These are phyloP conservation scores for Schizothecium vesticola DNA, from an alignment of 495 filamentous ascomycete genomes.

Conservation along the genomic window DNA sequence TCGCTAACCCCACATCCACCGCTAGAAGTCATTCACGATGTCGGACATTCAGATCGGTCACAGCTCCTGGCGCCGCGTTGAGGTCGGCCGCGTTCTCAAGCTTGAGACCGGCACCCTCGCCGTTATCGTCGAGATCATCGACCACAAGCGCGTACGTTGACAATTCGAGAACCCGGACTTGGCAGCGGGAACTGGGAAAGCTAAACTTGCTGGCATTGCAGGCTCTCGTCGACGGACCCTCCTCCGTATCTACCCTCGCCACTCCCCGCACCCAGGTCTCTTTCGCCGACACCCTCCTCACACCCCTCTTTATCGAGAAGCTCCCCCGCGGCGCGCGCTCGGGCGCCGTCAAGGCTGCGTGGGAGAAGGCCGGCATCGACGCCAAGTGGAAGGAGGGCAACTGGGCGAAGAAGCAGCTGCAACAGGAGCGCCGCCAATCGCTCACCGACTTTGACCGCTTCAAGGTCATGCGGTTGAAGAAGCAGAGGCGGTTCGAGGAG, in stretches of 20 bases:
- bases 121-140: conserved; percentile 96
- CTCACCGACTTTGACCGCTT: conserved; percentile 99
- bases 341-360: conserved; percentile 72
- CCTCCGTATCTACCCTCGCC: conserved; percentile 62
- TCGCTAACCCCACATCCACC: conserved; percentile 25
- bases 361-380: conserved; percentile 84
- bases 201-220: conserved; percentile 43
- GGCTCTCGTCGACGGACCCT: conserved; percentile 94
- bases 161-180: conserved; percentile 5
- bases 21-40: conserved; percentile 30
- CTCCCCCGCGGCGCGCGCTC: conserved; percentile 82
- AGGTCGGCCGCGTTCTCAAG: conserved; percentile 87
- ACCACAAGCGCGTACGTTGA: conserved; percentile 96
- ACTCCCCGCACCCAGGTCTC: conserved; percentile 79
- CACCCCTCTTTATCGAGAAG: conserved; percentile 81
- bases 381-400: conserved; percentile 80
- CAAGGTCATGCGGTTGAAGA: conserved; percentile 96
- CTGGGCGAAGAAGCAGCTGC: conserved; percentile 84
- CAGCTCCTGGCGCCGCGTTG: conserved; percentile 73
- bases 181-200: conserved; percentile 6
- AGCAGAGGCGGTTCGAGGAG: conserved; percentile 96
- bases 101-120: conserved; percentile 81
- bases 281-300: conserved; percentile 78
- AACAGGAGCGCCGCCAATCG: conserved; percentile 76
- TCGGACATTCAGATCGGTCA: conserved; percentile 31